Evolutionary conservation across 164 flowering plant species (phyloP).

Genomic region (Cinnamomum micranthum): DNA sequence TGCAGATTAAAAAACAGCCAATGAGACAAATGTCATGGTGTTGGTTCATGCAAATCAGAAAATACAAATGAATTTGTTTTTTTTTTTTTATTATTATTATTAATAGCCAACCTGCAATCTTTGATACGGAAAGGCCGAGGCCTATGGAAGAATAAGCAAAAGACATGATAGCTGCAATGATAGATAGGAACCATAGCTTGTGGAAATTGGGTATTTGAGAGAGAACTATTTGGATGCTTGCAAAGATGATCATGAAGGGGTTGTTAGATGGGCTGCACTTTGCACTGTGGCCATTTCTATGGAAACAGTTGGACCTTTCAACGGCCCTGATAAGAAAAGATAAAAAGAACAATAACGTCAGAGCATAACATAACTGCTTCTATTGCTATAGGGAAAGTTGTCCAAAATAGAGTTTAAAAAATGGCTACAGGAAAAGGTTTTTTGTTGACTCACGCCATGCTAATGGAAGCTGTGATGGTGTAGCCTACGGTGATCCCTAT

Average conservation of each 20-base stretch:
- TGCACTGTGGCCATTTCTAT: slow-evolving; percentile 33
- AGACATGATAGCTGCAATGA: slow-evolving; percentile 66
- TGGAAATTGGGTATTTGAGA: slow-evolving; percentile 65
- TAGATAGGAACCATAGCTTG: slow-evolving; percentile 55
- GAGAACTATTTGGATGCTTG: slow-evolving; percentile 32
- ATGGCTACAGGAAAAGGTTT: not conserved
- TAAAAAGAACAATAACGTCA: not conserved
- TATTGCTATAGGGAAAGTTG: too few relatives aligned
- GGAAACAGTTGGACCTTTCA: slow-evolving; percentile 46
- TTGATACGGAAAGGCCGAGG: slow-evolving; percentile 49
- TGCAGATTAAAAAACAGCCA: not conserved
- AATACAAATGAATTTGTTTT: not conserved
- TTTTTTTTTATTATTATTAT: too few relatives aligned
- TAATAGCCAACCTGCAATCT: slow-evolving; percentile 32
- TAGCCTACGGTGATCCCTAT: slow-evolving; percentile 82
- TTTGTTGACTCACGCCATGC: slow-evolving; percentile 79
- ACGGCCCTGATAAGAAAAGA: slow-evolving; percentile 39
- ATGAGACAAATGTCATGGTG: not conserved
- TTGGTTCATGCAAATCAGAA: not conserved
- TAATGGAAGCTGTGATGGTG: slow-evolving; percentile 92
- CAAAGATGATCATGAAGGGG: slow-evolving; percentile 43
- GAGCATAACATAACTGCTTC: not conserved
- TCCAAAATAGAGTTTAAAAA: not conserved
- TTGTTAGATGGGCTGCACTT: slow-evolving; percentile 36
- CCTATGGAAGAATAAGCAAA: slow-evolving; percentile 63